Evolutionary conservation across 129 eudicot species (phyloP), one percentile per base, ranked within the genome.

Genomic region (Artemisia argyi): DNA sequence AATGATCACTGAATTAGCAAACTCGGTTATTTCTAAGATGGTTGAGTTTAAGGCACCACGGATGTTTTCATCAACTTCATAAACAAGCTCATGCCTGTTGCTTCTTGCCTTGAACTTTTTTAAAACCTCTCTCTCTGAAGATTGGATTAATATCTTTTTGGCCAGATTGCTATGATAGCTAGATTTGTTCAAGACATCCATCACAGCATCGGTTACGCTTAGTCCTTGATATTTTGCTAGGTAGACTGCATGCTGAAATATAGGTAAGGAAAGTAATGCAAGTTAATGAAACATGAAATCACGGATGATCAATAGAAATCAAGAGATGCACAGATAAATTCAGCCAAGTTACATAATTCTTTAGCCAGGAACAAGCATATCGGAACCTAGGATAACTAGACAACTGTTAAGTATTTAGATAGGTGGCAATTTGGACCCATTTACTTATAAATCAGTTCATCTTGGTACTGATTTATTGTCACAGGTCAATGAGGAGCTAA

Each of bases 221-320:
- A 89, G 54, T 17, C 92, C 87, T 64, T 79, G 78, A 1, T 82
- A 47, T 55, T 50, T 49, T 52, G 92, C 96, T 12, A 89, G 84
- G 80, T 86, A 86, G 17, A 70, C 82, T 51, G 92, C 97, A 79
- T 91, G 80, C 95, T 90, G 86, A 49, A 72, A 32, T 39, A 7
- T 39, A 9, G 32, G 5, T 30, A 61, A 68, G 15, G 44, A 57
- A 24, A 56, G 8, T 69, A 52, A 52, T 28, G 18, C 16, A 42
- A 70, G 46, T 39, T 39, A 42, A 61, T 9, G 7, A 39, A 35
- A 8, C 46, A 39, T 39, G 11, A 39, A 39, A 39, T 39, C 1
- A 39, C 46, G 46, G 46, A 39, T 7, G 46, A 39, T 39, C 46
- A 39, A 39, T 39, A 39, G 46, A 39, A 39, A 39, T 39, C 9